Evolutionary conservation across 1,284 basidiomycete genomes (phyloP).

Genomic region (Marasmius fiardii): DNA sequence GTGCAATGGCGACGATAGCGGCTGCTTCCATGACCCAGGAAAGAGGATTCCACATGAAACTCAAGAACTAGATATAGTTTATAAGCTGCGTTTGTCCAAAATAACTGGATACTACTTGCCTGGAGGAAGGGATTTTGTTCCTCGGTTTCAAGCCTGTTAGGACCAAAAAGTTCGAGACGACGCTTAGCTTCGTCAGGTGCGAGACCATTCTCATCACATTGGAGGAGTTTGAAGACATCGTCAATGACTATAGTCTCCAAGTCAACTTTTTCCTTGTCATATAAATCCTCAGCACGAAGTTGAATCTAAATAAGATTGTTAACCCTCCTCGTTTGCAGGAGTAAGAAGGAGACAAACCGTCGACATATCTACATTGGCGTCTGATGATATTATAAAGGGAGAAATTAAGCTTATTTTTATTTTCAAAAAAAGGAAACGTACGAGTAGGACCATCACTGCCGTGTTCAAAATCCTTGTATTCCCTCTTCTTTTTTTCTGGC

Average conservation of each 20-base stretch:
- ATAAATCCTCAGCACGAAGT: slow-evolving; percentile 91
- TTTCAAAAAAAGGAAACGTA: slow-evolving; percentile 36
- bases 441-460: slow-evolving; percentile 69
- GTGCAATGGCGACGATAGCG: slow-evolving; percentile 92
- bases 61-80: slow-evolving; percentile 94
- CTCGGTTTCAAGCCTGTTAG: slow-evolving; percentile 92
- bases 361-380: slow-evolving; percentile 87
- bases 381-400: slow-evolving; percentile 32
- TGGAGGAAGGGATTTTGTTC: slow-evolving; percentile 86
- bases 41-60: slow-evolving; percentile 98
- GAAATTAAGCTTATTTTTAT: slow-evolving; percentile 12
- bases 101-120: too few relatives aligned
- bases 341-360: slow-evolving; percentile 44
- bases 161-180: slow-evolving; percentile 93
- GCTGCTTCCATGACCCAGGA: slow-evolving; percentile 99
- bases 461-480: slow-evolving; percentile 91
- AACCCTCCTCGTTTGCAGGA: too few relatives aligned
- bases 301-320: slow-evolving; percentile 59
- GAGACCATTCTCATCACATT: slow-evolving; percentile 85
- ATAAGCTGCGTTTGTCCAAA: too few relatives aligned
- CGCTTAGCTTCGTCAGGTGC: slow-evolving; percentile 71
- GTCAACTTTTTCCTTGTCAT: slow-evolving; percentile 99
- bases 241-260: slow-evolving; percentile 96
- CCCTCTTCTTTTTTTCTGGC: slow-evolving; percentile 73
- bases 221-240: slow-evolving; percentile 94